Percentiles rank a stretch among this genome's conserved stretches.
These are phyloP conservation scores for Fusarium caatingaense DNA, from an alignment of 2,329 filamentous ascomycete species.

Conservation along the genomic window DNA sequence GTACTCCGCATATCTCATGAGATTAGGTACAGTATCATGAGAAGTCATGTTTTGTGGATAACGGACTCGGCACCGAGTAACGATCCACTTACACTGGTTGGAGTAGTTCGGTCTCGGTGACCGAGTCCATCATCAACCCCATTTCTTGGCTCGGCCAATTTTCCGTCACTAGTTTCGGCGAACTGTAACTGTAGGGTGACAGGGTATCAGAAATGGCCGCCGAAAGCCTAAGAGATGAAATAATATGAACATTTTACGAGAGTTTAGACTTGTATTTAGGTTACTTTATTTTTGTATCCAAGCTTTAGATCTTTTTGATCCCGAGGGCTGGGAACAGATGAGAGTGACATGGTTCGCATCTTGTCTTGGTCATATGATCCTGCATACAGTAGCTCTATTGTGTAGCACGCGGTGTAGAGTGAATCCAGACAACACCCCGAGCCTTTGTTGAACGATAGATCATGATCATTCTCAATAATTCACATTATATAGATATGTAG, in stretches of 20 bases:
- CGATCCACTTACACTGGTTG: slow-evolving; percentile 22
- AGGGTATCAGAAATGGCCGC: neutral
- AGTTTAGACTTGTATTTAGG: neutral
- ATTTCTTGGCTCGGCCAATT: neutral
- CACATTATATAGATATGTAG: neutral
- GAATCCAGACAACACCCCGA: no score
- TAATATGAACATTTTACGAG: neutral
- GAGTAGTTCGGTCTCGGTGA: slow-evolving; percentile 23
- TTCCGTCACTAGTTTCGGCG: neutral
- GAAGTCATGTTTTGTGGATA: slow-evolving; percentile 2
- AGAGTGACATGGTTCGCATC: neutral
- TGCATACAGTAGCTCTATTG: neutral
- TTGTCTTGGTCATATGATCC: neutral
- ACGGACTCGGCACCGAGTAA: slow-evolving; percentile 28
- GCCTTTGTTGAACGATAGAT: neutral
- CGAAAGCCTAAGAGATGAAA: neutral
- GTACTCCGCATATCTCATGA: slow-evolving; percentile 1
- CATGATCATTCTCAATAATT: neutral
- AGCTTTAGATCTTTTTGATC: neutral
- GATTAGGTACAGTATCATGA: neutral
- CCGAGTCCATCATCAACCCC: slow-evolving; percentile 22
- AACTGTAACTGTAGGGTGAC: neutral
- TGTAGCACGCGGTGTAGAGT: no score
- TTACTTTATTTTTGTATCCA: neutral
- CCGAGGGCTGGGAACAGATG: fast-evolving